These are phyloP conservation scores for Cordyceps militaris DNA, from an alignment of 2,329 filamentous ascomycete species.

Conservation along the genomic window DNA sequence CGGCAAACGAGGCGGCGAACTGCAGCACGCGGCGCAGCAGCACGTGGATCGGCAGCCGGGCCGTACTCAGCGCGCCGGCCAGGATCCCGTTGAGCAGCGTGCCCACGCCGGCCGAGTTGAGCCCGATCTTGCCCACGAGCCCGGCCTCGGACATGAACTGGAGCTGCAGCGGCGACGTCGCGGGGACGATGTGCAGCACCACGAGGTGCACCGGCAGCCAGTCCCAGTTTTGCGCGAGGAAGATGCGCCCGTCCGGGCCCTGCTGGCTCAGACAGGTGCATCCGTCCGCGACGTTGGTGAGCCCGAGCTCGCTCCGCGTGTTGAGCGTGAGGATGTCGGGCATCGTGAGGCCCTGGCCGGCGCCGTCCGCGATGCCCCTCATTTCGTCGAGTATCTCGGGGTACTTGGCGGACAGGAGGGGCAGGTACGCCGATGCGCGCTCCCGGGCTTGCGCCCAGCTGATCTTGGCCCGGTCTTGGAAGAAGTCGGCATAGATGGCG, in stretches of 20 bases:
- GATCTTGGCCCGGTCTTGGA: background rate
- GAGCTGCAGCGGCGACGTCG: background rate
- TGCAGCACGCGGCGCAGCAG: background rate
- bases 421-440: background rate
- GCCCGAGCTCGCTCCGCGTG: conserved; percentile 1
- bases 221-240: conserved; percentile 9
- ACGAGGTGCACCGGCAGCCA: background rate
- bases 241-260: background rate
- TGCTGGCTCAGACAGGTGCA: conserved; percentile 1
- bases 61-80: background rate
- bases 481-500: background rate
- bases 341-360: background rate
- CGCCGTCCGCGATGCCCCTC: background rate
- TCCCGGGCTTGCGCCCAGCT: background rate
- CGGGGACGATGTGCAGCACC: background rate
- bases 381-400: conserved; percentile 1
- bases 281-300: conserved; percentile 4
- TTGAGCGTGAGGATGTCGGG: background rate
- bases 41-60: background rate
- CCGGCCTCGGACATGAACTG: background rate
- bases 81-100: conserved; percentile 5
- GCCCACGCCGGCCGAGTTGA: background rate
- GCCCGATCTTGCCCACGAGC: conserved; percentile 1
- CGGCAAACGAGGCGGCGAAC: background rate
- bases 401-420: background rate